phyloP scores from a whole-genome alignment of 192 early-diverging fungal species.

The Backusella liffmaniae region DNA sequence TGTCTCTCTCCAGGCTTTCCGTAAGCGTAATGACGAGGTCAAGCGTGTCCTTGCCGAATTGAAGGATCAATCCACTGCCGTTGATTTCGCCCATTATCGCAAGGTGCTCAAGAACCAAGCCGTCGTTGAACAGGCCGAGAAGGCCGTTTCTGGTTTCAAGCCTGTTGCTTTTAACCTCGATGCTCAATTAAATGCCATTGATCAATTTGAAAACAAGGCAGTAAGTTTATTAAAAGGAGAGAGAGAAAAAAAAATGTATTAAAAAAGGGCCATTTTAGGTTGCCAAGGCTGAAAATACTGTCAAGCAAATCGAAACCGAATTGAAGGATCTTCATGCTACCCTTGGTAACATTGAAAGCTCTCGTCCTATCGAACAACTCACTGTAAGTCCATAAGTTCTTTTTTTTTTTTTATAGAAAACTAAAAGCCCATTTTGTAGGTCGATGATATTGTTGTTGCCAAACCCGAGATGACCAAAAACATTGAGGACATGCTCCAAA shows the following conservation, averaged over 20 bases:
- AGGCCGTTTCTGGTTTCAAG: constrained; percentile 77
- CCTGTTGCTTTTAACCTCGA: constrained; percentile 80
- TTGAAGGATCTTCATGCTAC: constrained; percentile 86
- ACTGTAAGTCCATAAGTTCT: constrained; percentile 59
- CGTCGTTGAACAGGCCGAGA: constrained; percentile 89
- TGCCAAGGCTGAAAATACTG: constrained; percentile 79
- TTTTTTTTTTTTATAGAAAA: background rate
- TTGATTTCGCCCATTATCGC: constrained; percentile 91
- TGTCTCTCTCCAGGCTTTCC: constrained; percentile 83
- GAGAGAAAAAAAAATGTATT: background rate
- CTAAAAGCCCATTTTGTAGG: constrained; percentile 41
- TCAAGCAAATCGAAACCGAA: constrained; percentile 81
- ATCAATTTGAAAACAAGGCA: constrained; percentile 75
- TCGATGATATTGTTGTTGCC: constrained; percentile 91
- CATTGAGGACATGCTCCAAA: constrained; percentile 88
- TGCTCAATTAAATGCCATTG: constrained; percentile 81
- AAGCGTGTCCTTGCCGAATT: constrained; percentile 79
- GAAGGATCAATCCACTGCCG: constrained; percentile 72
- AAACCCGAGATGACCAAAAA: constrained; percentile 89
- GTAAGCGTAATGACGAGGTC: constrained; percentile 92
- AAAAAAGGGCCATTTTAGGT: constrained; percentile 37
- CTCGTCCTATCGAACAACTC: constrained; percentile 91
- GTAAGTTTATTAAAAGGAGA: constrained; percentile 42
- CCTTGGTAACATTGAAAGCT: constrained; percentile 88
- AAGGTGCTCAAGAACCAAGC: constrained; percentile 87